Conservation (phyloP, 1,139 yeast species). For the Protomyces arabidopsidicola region DNA sequence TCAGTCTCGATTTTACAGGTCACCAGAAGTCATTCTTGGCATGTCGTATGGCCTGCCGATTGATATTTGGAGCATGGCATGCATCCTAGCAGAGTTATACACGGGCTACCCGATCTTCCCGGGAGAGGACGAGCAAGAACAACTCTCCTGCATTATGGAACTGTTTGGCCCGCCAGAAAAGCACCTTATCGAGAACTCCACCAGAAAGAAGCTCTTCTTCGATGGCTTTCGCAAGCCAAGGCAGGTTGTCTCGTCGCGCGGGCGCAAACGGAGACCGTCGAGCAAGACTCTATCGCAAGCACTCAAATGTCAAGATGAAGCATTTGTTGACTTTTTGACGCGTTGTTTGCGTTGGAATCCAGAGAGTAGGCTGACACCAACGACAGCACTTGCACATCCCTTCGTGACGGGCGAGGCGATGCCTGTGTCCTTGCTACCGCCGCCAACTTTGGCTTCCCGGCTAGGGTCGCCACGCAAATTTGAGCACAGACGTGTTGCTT, state of each 20-base stretch:
- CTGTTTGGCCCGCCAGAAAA: slow-evolving; percentile 59
- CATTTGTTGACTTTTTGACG: slow-evolving; percentile 43
- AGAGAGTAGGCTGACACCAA: slow-evolving; percentile 45
- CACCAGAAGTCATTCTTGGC: slow-evolving; percentile 81
- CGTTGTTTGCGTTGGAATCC: slow-evolving; percentile 55
- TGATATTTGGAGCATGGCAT: slow-evolving; percentile 77
- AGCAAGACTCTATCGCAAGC: slow-evolving; percentile 37
- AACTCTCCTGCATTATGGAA: slow-evolving; percentile 56
- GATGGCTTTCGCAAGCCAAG: slow-evolving; percentile 48
- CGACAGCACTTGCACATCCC: slow-evolving; percentile 47
- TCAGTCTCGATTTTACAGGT: slow-evolving; percentile 90
- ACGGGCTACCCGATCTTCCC: slow-evolving; percentile 67
- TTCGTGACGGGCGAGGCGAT: slow-evolving; percentile 39
- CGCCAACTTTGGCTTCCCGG: background rate
- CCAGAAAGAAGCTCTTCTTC: slow-evolving; percentile 41
- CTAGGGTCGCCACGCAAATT: background rate
- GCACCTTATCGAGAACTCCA: slow-evolving; percentile 42
- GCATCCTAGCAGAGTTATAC: slow-evolving; percentile 61
- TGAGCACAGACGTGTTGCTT: background rate
- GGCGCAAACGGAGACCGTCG: slow-evolving; percentile 40
- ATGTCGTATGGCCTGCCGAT: slow-evolving; percentile 63
- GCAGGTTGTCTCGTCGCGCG: slow-evolving; percentile 38
- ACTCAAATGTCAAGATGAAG: slow-evolving; percentile 36
- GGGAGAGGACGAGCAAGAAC: slow-evolving; percentile 65
- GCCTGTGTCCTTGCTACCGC: background rate